Evolutionary conservation across 108 stramenopile genomes (phyloP).

Genomic region (Discostella stelligeroides): DNA sequence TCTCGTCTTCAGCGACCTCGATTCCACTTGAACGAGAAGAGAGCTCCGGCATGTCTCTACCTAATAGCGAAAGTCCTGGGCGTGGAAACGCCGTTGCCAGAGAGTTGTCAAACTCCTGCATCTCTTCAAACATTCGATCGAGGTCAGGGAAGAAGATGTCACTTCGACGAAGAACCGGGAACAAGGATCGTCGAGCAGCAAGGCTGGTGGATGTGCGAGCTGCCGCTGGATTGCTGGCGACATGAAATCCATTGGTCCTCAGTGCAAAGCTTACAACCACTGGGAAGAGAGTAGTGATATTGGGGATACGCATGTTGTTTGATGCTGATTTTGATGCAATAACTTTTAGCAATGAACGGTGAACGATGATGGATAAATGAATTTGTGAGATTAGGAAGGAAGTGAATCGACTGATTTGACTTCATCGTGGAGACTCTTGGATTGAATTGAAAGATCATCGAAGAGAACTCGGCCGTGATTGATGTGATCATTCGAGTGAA

Average conservation of each 20-base stretch:
- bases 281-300: neutral
- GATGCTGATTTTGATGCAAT: neutral
- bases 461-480: too few species aligned
- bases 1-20: slow-evolving; percentile 34
- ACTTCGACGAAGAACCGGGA: slow-evolving; percentile 18
- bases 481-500: too few species aligned
- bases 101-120: slow-evolving; percentile 32
- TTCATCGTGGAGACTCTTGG: too few species aligned
- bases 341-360: too few species aligned
- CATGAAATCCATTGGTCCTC: neutral
- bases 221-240: neutral
- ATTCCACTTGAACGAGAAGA: slow-evolving; percentile 18
- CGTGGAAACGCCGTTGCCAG: slow-evolving; percentile 17
- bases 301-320: neutral
- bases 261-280: neutral
- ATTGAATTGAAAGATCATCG: too few species aligned
- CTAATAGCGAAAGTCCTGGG: slow-evolving; percentile 21
- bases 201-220: slow-evolving; percentile 27
- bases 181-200: slow-evolving; percentile 15
- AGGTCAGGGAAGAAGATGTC: slow-evolving; percentile 26
- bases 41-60: slow-evolving; percentile 6
- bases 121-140: slow-evolving; percentile 38
- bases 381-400: too few species aligned
- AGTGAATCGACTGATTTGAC: too few species aligned
- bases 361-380: too few species aligned